Conservation (phyloP, 2,329 filamentous ascomycete genomes). For the Trichophyton benhamiae region DNA sequence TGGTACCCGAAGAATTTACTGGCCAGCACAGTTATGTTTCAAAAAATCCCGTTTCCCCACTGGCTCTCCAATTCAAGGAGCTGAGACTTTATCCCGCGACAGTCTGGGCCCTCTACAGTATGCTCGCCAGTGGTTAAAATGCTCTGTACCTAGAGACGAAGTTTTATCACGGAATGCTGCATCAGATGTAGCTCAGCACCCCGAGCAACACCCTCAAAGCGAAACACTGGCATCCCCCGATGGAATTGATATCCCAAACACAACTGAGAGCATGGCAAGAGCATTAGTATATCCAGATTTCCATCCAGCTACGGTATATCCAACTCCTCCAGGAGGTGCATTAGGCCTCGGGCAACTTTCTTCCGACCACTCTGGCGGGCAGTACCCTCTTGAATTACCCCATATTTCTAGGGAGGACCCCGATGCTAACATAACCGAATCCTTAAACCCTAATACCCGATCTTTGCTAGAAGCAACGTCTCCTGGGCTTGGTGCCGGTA, state of each 20-base stretch:
- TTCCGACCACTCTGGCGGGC: conserved; percentile 1
- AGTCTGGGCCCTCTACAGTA: conserved; percentile 31
- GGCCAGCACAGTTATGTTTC: conserved; percentile 36
- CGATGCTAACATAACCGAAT: neutral
- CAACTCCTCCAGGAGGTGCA: conserved; percentile 36
- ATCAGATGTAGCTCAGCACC: neutral
- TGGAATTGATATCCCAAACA: conserved; percentile 18
- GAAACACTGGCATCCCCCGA: neutral
- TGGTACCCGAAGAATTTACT: conserved; percentile 31
- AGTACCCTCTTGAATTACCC: conserved; percentile 5
- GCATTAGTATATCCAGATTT: conserved; percentile 30
- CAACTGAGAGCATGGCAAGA: conserved; percentile 29
- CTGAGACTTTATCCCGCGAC: conserved; percentile 13
- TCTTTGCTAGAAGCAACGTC: conserved; percentile 18
- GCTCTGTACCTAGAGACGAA: conserved; percentile 17
- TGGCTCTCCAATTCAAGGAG: conserved; percentile 13
- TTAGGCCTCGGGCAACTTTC: conserved; percentile 3
- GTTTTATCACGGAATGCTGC: neutral
- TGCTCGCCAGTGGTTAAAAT: conserved; percentile 30
- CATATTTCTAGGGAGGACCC: conserved; percentile 11
- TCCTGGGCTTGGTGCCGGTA: conserved; percentile 23
- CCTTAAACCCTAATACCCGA: conserved; percentile 10
- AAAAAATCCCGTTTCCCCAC: conserved; percentile 19
- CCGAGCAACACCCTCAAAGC: neutral
- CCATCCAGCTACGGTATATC: conserved; percentile 38